phyloP scores from a whole-genome alignment of 208 protist genomes.

The Trichomonas gallinae region DNA sequence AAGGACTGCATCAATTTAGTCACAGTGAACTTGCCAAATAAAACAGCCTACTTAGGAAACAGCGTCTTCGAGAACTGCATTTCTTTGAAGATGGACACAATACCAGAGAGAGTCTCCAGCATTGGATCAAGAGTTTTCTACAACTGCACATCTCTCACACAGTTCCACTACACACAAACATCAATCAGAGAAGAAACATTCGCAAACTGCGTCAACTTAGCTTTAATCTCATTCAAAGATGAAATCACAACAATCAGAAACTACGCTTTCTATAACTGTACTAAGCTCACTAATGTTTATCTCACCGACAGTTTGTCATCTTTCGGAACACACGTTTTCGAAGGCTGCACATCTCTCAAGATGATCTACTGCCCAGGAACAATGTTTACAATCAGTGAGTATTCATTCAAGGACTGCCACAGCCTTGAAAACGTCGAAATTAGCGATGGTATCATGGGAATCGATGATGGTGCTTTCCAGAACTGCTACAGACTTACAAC shows the following conservation, averaged over 20 bases:
- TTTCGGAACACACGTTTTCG: not conserved
- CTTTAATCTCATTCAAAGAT: not conserved
- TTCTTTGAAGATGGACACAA: not conserved
- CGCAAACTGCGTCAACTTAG: not conserved
- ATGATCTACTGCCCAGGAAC: not conserved
- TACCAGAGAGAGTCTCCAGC: too few species aligned
- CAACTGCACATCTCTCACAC: not conserved
- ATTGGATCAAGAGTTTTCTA: not conserved
- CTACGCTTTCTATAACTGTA: not conserved
- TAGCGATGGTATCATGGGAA: not conserved
- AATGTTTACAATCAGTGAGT: too few species aligned
- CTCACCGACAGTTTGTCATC: too few species aligned
- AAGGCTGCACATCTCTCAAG: not conserved
- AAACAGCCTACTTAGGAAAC: not conserved
- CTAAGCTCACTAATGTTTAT: not conserved
- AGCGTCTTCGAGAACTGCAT: not conserved
- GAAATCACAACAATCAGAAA: not conserved
- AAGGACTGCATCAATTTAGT: not conserved
- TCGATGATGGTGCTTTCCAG: not conserved
- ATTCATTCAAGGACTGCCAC: not conserved
- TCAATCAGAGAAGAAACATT: not conserved
- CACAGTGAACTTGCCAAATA: not conserved
- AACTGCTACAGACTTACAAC: not conserved
- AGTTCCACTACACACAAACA: not conserved
- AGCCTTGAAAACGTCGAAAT: not conserved